Conservation (phyloP, 306 rosid species). For the Lagenaria siceraria region DNA sequence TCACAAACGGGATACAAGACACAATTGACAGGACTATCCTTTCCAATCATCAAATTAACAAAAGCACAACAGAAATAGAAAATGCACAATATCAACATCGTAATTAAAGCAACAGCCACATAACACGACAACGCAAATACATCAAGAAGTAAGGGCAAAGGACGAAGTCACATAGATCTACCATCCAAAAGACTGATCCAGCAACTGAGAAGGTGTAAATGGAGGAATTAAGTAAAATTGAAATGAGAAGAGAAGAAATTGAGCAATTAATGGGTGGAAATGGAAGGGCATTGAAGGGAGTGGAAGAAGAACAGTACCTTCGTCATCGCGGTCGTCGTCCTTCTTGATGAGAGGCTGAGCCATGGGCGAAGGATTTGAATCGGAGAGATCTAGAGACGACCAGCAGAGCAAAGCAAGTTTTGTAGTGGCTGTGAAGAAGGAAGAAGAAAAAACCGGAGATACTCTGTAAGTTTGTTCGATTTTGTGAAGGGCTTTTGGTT, state of each 20-base stretch:
- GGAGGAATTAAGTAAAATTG: slow-evolving; percentile 2
- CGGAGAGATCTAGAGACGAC: slow-evolving; percentile 4
- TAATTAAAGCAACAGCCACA: background rate
- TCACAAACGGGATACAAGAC: slow-evolving; percentile 15
- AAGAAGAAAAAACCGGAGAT: background rate
- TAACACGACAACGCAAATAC: slow-evolving; percentile 8
- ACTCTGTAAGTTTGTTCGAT: background rate
- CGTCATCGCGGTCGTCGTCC: slow-evolving; percentile 35
- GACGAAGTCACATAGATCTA: slow-evolving; percentile 42
- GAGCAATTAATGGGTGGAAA: background rate
- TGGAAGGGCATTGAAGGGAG: background rate
- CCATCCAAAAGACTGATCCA: slow-evolving; percentile 18
- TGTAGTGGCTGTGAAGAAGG: background rate
- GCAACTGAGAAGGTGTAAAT: slow-evolving; percentile 2
- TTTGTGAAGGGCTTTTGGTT: background rate
- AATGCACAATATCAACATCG: slow-evolving; percentile 19
- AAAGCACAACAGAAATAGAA: slow-evolving; percentile 2
- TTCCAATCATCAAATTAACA: slow-evolving; percentile 10
- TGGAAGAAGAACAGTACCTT: slow-evolving; percentile 38
- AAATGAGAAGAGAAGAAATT: background rate
- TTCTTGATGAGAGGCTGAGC: slow-evolving; percentile 15
- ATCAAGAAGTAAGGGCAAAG: background rate
- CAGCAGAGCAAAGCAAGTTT: background rate
- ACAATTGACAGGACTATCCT: slow-evolving; percentile 9
- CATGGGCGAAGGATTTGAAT: background rate